phyloP scores from a whole-genome alignment of 208 protist species.

The Acanthamoeba castellanii region DNA sequence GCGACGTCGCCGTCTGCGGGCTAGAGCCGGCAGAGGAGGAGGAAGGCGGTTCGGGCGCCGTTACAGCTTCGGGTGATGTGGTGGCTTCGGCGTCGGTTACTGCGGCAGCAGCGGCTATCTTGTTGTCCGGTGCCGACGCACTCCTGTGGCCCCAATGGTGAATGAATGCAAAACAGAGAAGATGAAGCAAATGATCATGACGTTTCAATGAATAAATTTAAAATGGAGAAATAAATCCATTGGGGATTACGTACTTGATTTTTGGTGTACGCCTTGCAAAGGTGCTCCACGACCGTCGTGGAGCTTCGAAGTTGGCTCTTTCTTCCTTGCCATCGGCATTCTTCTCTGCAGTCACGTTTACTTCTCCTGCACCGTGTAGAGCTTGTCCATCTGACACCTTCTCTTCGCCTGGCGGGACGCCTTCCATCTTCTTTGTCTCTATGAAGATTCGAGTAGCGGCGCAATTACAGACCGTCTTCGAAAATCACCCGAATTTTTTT shows the following conservation, averaged over 20 bases:
- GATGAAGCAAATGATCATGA: neutral
- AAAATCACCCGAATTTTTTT: too few species aligned
- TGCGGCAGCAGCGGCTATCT: neutral
- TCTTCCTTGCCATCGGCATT: neutral
- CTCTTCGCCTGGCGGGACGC: neutral
- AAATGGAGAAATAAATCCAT: neutral
- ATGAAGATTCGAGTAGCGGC: neutral
- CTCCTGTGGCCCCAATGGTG: neutral
- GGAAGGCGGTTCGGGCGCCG: neutral
- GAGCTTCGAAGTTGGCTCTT: neutral
- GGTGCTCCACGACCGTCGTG: slow-evolving; percentile 4
- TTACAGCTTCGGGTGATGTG: neutral
- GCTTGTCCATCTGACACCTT: neutral
- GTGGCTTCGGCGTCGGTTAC: neutral
- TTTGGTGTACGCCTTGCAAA: neutral
- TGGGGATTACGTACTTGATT: neutral
- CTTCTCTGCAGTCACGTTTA: neutral
- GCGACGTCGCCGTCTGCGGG: neutral
- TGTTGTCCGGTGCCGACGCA: slow-evolving; percentile 5
- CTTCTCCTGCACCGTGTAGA: neutral
- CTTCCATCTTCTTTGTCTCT: neutral
- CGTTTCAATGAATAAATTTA: neutral
- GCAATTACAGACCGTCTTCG: too few species aligned
- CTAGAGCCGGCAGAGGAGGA: neutral
- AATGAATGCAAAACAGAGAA: neutral